Base-by-base conservation (phyloP, 148 eudicot species). In the Pouteria glomerata region DNA sequence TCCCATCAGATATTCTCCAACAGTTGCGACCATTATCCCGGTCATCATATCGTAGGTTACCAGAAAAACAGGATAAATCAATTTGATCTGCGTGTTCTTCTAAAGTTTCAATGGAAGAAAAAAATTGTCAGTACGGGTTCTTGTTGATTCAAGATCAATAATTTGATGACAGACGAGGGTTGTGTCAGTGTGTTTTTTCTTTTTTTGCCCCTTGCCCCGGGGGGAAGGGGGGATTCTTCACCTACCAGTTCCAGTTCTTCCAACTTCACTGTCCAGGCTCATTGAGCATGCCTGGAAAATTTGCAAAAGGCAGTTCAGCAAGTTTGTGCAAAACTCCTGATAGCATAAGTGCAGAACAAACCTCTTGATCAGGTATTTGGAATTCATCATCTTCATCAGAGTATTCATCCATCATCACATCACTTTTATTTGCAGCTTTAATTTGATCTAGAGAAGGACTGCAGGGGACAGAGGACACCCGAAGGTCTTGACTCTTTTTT, bases 311-410 rank as follows among this genome's bases (percentile, higher is more conserved):
- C n/a, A 58, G 34, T 26, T 70, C 34, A 77, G 58, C 30, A 34
- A 53, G 37, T 50, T 30, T 23, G 8, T n/a, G n/a, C n/a, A 1
- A 27, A 18, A 29, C 45, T 72, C 66, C 24, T 64, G 26, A 74
- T 55, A 42, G 62, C 11, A 55, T 6, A 53, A 33, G 47, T 33
- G 69, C 64, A 76, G 55, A 37, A 69, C 82, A 68, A 71, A 95
- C 99, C 96, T 91, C 97, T 78, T 88, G 86, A 39, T 94, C 96
- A 61, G 90, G 79, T 67, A 77, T 82, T 77, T 89, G 98, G 78
- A 67, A 85, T 68, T 95, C 99, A 84, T 95, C 97, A 39, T 95
- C 97, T 57, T 91, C 99, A 27, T 95, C 99, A 56, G 99, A 95
- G 77, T 89, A 79, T 57, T 95, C 99, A 85, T 95, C 99, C 89